phyloP scores from a whole-genome alignment of 352 stramenopile genomes.

The Pythium pectinolyticum region DNA sequence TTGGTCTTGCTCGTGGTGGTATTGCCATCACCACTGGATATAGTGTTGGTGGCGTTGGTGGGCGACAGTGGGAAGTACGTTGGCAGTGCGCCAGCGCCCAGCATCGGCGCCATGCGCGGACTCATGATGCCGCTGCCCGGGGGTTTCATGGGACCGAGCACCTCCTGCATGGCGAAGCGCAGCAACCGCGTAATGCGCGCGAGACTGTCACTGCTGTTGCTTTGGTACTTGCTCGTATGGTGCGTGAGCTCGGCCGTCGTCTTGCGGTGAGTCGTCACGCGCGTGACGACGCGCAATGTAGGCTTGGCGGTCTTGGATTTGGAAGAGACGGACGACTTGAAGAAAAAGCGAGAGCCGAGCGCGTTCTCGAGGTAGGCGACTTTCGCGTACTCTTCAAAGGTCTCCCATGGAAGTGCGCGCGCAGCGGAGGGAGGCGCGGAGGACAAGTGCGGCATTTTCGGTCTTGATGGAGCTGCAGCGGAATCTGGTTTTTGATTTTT shows the following conservation, averaged over 20 bases:
- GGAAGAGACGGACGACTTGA: conserved; percentile 42
- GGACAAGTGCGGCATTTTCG: conserved; percentile 15
- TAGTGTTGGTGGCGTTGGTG: conserved; percentile 4
- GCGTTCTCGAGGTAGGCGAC: conserved; percentile 56
- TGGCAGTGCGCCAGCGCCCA: not conserved
- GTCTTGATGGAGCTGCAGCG: too few species aligned
- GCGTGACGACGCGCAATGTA: conserved; percentile 35
- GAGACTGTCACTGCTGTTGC: conserved; percentile 32
- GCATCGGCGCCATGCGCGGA: conserved; percentile 17
- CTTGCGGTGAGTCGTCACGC: conserved; percentile 32
- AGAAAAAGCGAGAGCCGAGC: conserved; percentile 54
- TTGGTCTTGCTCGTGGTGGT: conserved; percentile 43
- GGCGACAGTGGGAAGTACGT: not conserved
- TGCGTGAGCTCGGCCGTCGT: conserved; percentile 12
- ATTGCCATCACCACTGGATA: conserved; percentile 1
- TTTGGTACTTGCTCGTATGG: conserved; percentile 28
- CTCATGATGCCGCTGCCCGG: conserved; percentile 13
- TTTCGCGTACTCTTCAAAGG: conserved; percentile 72
- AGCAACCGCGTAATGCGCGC: conserved; percentile 50
- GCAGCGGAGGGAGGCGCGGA: not conserved
- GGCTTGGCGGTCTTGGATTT: conserved; percentile 14
- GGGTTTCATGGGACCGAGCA: conserved; percentile 56
- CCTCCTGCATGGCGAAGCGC: conserved; percentile 68
- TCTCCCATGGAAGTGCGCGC: conserved; percentile 42
- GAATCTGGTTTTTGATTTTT: too few species aligned